phyloP scores from a whole-genome alignment of 2,329 filamentous ascomycete species.

The Colletotrichum liaoningense region DNA sequence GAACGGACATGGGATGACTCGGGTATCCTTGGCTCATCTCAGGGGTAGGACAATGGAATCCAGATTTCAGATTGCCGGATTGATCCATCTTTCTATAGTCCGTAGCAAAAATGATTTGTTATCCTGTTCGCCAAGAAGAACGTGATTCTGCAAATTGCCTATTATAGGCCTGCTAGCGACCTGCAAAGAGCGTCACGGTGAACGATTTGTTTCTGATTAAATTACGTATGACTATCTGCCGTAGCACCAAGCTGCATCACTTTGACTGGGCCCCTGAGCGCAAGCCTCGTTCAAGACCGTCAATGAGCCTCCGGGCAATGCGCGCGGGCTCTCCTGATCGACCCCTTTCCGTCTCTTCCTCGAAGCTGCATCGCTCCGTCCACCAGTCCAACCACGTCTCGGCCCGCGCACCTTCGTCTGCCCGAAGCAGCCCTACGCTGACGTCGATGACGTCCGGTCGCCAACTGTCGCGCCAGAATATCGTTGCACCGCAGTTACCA shows the following conservation, averaged over 20 bases:
- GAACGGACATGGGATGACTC: slow-evolving; percentile 18
- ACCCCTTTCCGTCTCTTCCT: slow-evolving; percentile 58
- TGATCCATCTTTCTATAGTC: not conserved
- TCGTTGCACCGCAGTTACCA: slow-evolving; percentile 68
- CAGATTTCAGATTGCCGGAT: not conserved
- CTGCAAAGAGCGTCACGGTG: not conserved
- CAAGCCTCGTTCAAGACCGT: slow-evolving; percentile 42
- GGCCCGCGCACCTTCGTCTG: slow-evolving; percentile 62
- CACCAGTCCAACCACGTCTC: slow-evolving; percentile 74
- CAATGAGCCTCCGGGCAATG: slow-evolving; percentile 44
- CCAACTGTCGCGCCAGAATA: slow-evolving; percentile 69
- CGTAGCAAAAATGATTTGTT: not conserved
- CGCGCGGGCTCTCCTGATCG: slow-evolving; percentile 42
- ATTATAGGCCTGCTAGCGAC: not conserved
- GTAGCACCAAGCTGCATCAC: not conserved
- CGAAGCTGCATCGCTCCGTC: slow-evolving; percentile 67
- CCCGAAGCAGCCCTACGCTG: slow-evolving; percentile 68
- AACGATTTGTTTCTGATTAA: not conserved
- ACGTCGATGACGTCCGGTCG: slow-evolving; percentile 71
- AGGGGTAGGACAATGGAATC: not conserved
- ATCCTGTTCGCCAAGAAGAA: not conserved
- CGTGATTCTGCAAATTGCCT: not conserved
- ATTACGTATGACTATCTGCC: not conserved
- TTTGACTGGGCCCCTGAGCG: not conserved
- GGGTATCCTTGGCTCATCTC: not conserved